These are phyloP conservation scores for Solanum tarapatanum DNA, from an alignment of 257 asterid species.

Conservation along the genomic window DNA sequence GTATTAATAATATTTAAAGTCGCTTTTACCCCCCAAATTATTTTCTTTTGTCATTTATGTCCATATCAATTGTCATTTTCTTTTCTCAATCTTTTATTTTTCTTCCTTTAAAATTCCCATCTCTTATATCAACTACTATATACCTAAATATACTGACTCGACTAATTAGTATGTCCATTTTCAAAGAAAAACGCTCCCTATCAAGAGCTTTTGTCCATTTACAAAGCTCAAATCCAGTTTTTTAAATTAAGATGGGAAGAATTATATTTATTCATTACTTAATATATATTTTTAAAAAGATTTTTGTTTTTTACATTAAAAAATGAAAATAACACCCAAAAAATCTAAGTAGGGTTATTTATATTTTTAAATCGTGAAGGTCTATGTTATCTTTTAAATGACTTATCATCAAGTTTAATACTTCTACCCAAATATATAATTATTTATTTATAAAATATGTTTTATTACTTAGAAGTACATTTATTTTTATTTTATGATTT, in stretches of 20 bases:
- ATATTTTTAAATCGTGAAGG: neutral
- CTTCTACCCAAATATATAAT: neutral
- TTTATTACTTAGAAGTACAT: neutral
- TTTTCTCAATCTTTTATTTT: neutral
- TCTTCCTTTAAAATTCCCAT: neutral
- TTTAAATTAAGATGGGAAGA: fast-evolving
- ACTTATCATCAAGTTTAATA: neutral
- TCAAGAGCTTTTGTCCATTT: neutral
- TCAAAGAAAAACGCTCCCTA: fast-evolving
- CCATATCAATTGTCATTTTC: neutral
- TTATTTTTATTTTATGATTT: neutral
- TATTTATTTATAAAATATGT: neutral
- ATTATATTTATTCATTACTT: neutral
- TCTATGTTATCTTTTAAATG: neutral
- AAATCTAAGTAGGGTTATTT: neutral
- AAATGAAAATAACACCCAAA: neutral
- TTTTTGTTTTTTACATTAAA: neutral
- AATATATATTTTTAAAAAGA: neutral
- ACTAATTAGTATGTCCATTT: neutral
- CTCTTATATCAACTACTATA: neutral
- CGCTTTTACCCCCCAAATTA: neutral
- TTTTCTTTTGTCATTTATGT: neutral
- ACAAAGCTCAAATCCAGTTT: fast-evolving
- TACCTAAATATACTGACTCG: neutral
- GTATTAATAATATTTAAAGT: neutral